phyloP scores from a whole-genome alignment of 805 yeast genomes.

The Ogataea henricii region DNA sequence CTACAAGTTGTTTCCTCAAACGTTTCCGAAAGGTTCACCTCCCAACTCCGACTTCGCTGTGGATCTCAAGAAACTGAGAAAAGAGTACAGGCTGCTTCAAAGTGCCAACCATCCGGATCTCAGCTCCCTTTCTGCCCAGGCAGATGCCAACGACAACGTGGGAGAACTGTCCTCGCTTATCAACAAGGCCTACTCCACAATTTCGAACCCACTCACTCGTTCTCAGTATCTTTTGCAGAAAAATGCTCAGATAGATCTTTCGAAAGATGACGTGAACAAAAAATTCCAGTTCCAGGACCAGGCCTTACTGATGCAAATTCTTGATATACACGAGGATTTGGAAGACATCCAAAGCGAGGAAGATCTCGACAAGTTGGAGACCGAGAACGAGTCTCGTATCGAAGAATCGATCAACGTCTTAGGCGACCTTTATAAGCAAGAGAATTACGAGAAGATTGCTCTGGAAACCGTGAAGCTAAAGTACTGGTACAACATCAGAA shows the following conservation, averaged over 20 bases:
- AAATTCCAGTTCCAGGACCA: constrained; percentile 42
- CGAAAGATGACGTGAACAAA: constrained; percentile 56
- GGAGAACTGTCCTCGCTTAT: constrained; percentile 52
- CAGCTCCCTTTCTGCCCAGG: constrained; percentile 12
- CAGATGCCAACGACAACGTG: constrained; percentile 21
- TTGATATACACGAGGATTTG: constrained; percentile 82
- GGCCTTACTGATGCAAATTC: constrained; percentile 66
- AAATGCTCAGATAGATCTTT: constrained; percentile 52
- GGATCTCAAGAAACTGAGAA: constrained; percentile 57
- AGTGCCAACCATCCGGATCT: constrained; percentile 82
- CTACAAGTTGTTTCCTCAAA: constrained; percentile 72
- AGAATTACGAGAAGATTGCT: constrained; percentile 62
- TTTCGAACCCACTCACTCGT: constrained; percentile 69
- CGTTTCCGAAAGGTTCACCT: constrained; percentile 68
- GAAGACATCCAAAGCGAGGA: constrained; percentile 62
- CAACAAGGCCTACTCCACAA: constrained; percentile 75
- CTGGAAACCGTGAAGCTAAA: constrained; percentile 69
- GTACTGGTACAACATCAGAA: constrained; percentile 80
- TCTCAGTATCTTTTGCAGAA: constrained; percentile 58
- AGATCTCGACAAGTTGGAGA: constrained; percentile 55
- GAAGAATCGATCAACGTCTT: constrained; percentile 46
- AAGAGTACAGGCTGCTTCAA: constrained; percentile 76
- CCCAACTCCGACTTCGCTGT: constrained; percentile 60
- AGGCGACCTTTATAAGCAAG: constrained; percentile 44
- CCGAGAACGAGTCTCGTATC: constrained; percentile 61